Evolutionary conservation across 345 rosid genomes (phyloP).

Genomic region (Carallia pectinifolia): DNA sequence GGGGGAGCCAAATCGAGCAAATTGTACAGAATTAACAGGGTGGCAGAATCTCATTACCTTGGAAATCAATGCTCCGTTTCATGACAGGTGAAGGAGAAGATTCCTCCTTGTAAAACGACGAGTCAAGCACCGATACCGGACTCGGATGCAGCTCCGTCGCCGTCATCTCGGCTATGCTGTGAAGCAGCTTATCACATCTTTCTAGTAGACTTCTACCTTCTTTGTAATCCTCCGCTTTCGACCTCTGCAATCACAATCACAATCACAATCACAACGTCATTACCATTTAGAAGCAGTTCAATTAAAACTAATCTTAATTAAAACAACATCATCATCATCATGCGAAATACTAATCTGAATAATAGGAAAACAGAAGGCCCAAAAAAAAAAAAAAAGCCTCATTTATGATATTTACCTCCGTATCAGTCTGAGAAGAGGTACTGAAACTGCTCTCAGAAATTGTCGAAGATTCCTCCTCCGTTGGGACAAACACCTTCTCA

Average conservation of each 20-base stretch:
- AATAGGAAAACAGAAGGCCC: too few relatives aligned
- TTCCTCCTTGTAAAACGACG: conserved; percentile 79
- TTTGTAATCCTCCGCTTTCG: conserved; percentile 52
- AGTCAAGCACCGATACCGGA: conserved; percentile 92
- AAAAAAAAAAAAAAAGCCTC: too few relatives aligned
- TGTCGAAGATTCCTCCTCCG: conserved; percentile 54
- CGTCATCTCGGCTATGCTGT: conserved; percentile 88
- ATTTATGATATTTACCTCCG: conserved; percentile 44
- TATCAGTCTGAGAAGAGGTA: conserved; percentile 49
- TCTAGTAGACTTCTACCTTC: conserved; percentile 68
- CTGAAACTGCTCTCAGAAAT: conserved; percentile 55
- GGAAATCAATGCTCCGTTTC: conserved; percentile 78
- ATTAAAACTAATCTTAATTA: too few relatives aligned
- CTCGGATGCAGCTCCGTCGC: conserved; percentile 77
- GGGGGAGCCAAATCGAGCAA: background rate
- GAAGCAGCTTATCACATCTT: conserved; percentile 84
- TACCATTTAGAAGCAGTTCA: background rate
- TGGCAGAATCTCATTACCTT: conserved; percentile 42
- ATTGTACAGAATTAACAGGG: background rate
- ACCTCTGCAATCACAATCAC: conserved; percentile 34
- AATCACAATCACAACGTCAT: too few relatives aligned
- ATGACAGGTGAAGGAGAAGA: conserved; percentile 75
- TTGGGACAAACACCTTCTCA: conserved; percentile 25
- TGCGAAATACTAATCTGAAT: background rate
- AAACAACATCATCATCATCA: too few relatives aligned